Conservation (phyloP, 2,329 filamentous ascomycete genomes). For the Stemphylium vesicarium region DNA sequence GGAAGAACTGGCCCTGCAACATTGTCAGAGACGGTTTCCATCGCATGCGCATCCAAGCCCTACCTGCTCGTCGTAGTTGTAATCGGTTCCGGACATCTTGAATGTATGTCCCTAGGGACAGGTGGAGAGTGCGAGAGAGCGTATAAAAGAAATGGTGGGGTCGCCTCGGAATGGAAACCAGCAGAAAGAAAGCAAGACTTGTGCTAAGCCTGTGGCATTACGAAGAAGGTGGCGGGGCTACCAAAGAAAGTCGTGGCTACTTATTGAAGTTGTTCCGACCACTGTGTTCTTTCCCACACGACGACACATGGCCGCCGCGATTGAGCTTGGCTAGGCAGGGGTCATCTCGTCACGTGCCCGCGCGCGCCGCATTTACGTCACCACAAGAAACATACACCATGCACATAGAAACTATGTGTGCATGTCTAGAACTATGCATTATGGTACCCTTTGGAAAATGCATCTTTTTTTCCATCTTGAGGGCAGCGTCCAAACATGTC, state of each 20-base stretch:
- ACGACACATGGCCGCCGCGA: slow-evolving; percentile 31
- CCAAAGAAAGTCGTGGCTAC: slow-evolving; percentile 38
- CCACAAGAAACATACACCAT: not conserved
- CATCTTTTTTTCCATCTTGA: too few relatives aligned
- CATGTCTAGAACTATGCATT: not conserved
- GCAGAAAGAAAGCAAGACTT: slow-evolving; percentile 10
- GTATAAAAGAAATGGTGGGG: slow-evolving; percentile 22
- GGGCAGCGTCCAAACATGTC: not conserved
- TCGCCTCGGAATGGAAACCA: slow-evolving; percentile 25
- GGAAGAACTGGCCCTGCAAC: slow-evolving; percentile 89
- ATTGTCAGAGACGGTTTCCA: slow-evolving; percentile 19
- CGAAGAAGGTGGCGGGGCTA: slow-evolving; percentile 23
- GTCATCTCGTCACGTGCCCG: slow-evolving; percentile 13
- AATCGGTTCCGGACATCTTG: slow-evolving; percentile 69
- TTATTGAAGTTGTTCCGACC: slow-evolving; percentile 34
- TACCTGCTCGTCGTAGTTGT: slow-evolving; percentile 96
- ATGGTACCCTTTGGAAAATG: not conserved
- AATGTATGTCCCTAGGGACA: slow-evolving; percentile 27
- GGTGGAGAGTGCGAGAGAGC: slow-evolving; percentile 23
- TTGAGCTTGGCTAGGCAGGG: slow-evolving; percentile 21
- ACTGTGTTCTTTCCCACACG: slow-evolving; percentile 37
- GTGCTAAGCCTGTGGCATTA: slow-evolving; percentile 31
- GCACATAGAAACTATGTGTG: not conserved
- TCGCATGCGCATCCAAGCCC: slow-evolving; percentile 20
- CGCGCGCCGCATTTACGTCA: slow-evolving; percentile 18